A percentile compares a stretch with the other conserved stretches of the same genome.
These are phyloP conservation scores for Hordeum pubiflorum DNA, from an alignment of 202 grass and related monocot genomes.

Conservation along the genomic window DNA sequence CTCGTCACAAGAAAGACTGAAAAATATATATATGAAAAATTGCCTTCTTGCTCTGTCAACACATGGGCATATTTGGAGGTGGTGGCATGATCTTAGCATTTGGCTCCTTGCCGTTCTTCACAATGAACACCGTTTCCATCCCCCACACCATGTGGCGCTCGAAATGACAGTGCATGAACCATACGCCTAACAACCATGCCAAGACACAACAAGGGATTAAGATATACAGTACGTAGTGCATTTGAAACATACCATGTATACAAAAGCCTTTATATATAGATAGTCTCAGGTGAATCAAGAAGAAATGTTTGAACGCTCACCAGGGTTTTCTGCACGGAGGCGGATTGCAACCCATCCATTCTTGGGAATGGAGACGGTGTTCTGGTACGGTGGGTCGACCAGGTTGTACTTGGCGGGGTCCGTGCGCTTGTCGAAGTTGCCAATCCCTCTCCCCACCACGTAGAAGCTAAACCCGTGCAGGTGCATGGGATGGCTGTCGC, in stretches of 20 bases:
- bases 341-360: slow-evolving; percentile 47
- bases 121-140: slow-evolving; percentile 53
- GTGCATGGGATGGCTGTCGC: slow-evolving; percentile 48
- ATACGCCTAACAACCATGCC: slow-evolving; percentile 38
- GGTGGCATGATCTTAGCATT: slow-evolving; percentile 26
- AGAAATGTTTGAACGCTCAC: slow-evolving; percentile 3
- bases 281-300: background rate
- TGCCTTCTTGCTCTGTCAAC: slow-evolving; percentile 13
- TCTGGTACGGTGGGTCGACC: slow-evolving; percentile 43
- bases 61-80: slow-evolving; percentile 35
- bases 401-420: slow-evolving; percentile 22
- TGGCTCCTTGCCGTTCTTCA: slow-evolving; percentile 47
- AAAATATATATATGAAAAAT: background rate
- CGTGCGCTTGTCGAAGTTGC: slow-evolving; percentile 14
- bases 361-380: slow-evolving; percentile 41
- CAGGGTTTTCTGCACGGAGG: slow-evolving; percentile 45
- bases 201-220: background rate
- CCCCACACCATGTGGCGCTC: slow-evolving; percentile 57
- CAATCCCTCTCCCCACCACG: slow-evolving; percentile 33
- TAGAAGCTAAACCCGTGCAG: slow-evolving; percentile 43
- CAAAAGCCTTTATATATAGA: too few species aligned
- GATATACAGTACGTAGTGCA: too few species aligned
- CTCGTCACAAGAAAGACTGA: background rate
- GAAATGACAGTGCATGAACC: slow-evolving; percentile 76
- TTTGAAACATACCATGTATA: too few species aligned